These are phyloP conservation scores for Candida montana DNA, from an alignment of 805 yeast species.

Conservation along the genomic window DNA sequence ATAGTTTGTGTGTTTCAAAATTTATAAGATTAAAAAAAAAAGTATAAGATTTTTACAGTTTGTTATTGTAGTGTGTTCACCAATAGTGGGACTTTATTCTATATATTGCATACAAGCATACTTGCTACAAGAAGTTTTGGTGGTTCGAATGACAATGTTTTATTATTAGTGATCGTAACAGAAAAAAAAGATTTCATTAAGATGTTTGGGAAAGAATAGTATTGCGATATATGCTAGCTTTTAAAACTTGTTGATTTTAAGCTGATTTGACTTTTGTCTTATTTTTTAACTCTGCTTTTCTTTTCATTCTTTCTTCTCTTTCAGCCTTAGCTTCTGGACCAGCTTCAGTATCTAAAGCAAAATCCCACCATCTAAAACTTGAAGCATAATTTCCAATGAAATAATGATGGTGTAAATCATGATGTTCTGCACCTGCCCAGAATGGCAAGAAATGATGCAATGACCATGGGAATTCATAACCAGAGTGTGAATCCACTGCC, in stretches of 20 bases:
- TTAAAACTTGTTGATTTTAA: too few species aligned
- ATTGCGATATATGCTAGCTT: neutral
- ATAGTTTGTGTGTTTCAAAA: too few species aligned
- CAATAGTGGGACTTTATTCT: too few species aligned
- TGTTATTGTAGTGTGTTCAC: too few species aligned
- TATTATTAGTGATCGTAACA: too few species aligned
- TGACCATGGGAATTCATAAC: conserved; percentile 97
- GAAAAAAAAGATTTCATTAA: too few species aligned
- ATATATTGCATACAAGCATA: too few species aligned
- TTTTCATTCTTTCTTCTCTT: conserved; percentile 60
- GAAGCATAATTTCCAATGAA: conserved; percentile 95
- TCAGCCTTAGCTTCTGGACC: conserved; percentile 73
- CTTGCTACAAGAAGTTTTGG: too few species aligned
- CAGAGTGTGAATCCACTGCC: conserved; percentile 97
- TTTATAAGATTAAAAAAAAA: too few species aligned
- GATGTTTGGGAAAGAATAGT: neutral
- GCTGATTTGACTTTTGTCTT: neutral
- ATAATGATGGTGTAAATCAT: conserved; percentile 94
- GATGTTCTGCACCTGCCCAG: conserved; percentile 99
- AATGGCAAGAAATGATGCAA: conserved; percentile 86
- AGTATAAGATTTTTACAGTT: neutral
- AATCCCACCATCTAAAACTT: conserved; percentile 96
- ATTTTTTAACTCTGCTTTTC: conserved; percentile 19
- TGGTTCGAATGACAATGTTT: too few species aligned
- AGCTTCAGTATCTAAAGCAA: conserved; percentile 79